Percentiles rank a stretch among this genome's conserved stretches.
These are phyloP conservation scores for Malania oleifera DNA, from an alignment of 164 flowering plant genomes.

Conservation along the genomic window DNA sequence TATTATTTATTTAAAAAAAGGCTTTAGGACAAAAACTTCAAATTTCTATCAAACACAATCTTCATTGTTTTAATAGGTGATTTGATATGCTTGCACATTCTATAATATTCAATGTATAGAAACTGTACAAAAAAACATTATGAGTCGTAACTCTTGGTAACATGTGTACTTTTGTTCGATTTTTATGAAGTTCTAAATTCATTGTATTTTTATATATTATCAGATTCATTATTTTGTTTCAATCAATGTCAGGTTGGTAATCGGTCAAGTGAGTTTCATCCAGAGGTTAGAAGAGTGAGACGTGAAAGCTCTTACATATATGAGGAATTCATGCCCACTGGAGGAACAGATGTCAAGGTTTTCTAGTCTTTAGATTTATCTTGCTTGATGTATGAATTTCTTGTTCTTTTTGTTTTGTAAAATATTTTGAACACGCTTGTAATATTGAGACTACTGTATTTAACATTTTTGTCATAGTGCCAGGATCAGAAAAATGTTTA, in stretches of 20 bases:
- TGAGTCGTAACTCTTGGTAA: neutral
- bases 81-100: too few relatives aligned
- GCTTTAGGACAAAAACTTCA: too few relatives aligned
- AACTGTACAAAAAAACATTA: too few relatives aligned
- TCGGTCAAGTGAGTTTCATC: slow-evolving; percentile 97
- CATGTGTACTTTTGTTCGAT: slow-evolving; percentile 1
- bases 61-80: too few relatives aligned
- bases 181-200: neutral
- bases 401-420: neutral
- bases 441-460: too few relatives aligned
- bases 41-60: too few relatives aligned
- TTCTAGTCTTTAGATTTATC: slow-evolving; percentile 6
- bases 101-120: too few relatives aligned
- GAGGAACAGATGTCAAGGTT: slow-evolving; percentile 99
- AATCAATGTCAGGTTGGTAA: slow-evolving; percentile 84
- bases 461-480: too few relatives aligned
- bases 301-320: slow-evolving; percentile 97
- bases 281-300: slow-evolving; percentile 95
- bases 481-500: too few relatives aligned
- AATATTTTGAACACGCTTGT: neutral
- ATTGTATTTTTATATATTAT: neutral
- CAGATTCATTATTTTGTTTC: too few relatives aligned
- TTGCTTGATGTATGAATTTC: neutral
- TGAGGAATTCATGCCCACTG: slow-evolving; percentile 99
- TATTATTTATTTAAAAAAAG: too few relatives aligned